Evolutionary conservation across 2,329 filamentous ascomycete species (phyloP).

Genomic region (Zymoseptoria ardabiliae): DNA sequence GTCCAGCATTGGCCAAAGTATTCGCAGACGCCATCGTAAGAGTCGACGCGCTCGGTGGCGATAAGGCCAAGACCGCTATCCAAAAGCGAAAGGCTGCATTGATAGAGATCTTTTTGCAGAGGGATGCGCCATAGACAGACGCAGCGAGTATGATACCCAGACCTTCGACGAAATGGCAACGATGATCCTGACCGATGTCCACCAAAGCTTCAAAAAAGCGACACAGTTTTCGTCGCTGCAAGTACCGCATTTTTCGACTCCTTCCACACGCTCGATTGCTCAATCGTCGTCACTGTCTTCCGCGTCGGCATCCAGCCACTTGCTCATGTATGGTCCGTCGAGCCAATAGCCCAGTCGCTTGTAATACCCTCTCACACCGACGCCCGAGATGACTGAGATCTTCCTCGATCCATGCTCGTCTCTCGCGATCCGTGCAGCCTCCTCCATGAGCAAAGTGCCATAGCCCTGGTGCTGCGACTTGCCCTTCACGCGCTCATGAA

Average conservation of each 20-base stretch:
- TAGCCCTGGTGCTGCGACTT: constrained; percentile 99
- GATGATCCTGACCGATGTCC: too few species aligned
- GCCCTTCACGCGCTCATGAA: constrained; percentile 86
- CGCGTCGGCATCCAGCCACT: constrained; percentile 28
- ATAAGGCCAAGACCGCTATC: constrained; percentile 52
- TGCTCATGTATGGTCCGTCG: constrained; percentile 69
- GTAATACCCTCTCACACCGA: constrained; percentile 94
- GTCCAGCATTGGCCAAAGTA: constrained; percentile 59
- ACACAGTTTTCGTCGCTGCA: too few species aligned
- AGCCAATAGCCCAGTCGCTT: constrained; percentile 86
- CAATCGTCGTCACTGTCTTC: constrained; percentile 25
- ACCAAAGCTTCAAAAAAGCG: too few species aligned
- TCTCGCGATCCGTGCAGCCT: constrained; percentile 88
- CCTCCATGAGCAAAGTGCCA: constrained; percentile 93
- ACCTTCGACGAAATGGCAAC: neutral
- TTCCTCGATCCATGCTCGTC: constrained; percentile 92
- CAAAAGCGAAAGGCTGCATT: constrained; percentile 60
- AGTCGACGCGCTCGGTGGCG: constrained; percentile 35
- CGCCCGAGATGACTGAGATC: constrained; percentile 95
- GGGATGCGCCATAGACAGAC: constrained; percentile 14
- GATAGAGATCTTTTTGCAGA: constrained; percentile 61
- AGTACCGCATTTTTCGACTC: too few species aligned
- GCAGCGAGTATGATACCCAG: neutral
- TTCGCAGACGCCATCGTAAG: constrained; percentile 60
- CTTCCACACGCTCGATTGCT: constrained; percentile 1